Base-by-base conservation (phyloP, 176 grass and related monocot species). In the Secale cereale region DNA sequence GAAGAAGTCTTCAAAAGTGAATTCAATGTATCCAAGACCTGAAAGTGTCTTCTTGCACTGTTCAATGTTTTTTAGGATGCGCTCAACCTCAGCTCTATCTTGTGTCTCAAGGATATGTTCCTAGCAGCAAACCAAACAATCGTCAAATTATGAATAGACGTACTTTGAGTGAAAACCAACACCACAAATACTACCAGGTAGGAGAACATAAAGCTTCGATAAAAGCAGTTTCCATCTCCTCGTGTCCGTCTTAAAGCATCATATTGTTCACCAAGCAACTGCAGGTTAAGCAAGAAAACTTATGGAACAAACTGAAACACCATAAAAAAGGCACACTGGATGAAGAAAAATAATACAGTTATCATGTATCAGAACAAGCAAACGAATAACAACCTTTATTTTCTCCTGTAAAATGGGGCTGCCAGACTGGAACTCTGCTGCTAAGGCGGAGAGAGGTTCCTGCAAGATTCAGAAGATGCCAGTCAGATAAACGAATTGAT, bases 181-280 rank as follows among this genome's bases (percentile, higher is more conserved):
- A 68, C 19, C 6, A 41, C 31, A 70, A 40, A 50, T 61, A 63
- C 63, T 92, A 99, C 97, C 86, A 99, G 78, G 87, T 99, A 99
- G 54, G 97, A 99, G 84, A 96, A 99, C 97, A 99, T 99, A 89
- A 99, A 99, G 83, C 97, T 80, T 87, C 97, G 94, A 86, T 92
- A 99, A 82, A 99, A 99, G 78, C 97, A 99, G 82, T 96, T 99
- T 77, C 97, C 97, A 87, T 99, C 97, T 80, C 97, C 97, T 35
- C 97, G 85, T 62, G 94, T 94, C 80, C 97, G 80, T 78, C 97
- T 96, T 80, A 99, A 90, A 89, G 97, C 97, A 91, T 50, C 78
- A 89, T 96, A 99, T 82, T 99, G 88, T 73, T 99, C 94, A 48
- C 84, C 91, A 79, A 99, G 90, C 84, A 96, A 81, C 97, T 99